Evolutionary conservation across 768 basidiomycete species (phyloP), one percentile per base, ranked within the genome.

Genomic region (Lactarius psammicola): DNA sequence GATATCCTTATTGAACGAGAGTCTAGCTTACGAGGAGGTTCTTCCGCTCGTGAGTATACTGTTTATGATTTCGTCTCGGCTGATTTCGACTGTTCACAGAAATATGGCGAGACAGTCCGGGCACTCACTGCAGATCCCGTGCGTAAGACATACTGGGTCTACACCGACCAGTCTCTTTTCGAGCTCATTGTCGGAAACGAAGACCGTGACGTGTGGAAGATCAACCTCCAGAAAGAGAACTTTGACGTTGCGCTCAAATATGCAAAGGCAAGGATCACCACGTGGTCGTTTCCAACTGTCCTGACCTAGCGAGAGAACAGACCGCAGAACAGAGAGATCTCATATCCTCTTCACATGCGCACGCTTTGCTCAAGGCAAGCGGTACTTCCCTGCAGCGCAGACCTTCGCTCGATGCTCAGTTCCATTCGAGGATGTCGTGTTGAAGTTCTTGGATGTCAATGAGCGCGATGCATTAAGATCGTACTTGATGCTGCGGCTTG

Each of bases 131-230:
- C 90, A 10, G 97, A 99, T 76, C 90, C 90, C 20, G 87, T 92
- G 4, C 85, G 90, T 10, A 88, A 86, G 75, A 98, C 96, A 17
- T 95, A 89, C 71, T 99, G 97, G 97, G 84, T 95, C 2, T 95
- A 89, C 73, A 95, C 95, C 0, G 88, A 92, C 69, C 86, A 87
- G 67, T 90, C 92, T 0, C 82, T 99, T 23, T 95, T 92, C 71
- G 97, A 99, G 72, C 77, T 99, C 30, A 85, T 89, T 7, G 82
- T 92, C 13, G 81, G 82, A 9, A 94, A 95, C 71, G 97, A 99
- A 78, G 91, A 92, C 72, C 85, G 95, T 13, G 92, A 98, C 73
- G 88, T 99, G 9, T 99, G 97, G 97, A 87, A 87, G 72, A 87
- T 95, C 61, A 94, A 92, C 75, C 81, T 98, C 10, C 84, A 88